Evolutionary conservation across 2,329 filamentous ascomycete species (phyloP), one percentile per base, ranked within the genome.

Genomic region (Cercospora janseana): DNA sequence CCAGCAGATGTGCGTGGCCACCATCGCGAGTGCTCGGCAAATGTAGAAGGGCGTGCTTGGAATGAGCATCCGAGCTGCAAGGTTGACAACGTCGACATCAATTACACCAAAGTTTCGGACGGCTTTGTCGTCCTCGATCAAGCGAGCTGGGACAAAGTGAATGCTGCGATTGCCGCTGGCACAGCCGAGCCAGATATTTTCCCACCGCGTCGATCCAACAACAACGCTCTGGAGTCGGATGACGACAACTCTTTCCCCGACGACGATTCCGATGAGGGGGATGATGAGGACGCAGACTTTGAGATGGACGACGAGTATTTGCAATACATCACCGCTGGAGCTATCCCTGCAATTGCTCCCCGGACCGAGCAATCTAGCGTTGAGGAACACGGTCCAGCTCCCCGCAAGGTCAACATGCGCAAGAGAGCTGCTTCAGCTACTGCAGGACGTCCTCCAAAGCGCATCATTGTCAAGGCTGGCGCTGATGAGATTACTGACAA

Each of bases 1-100:
- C 60, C 60, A 6, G 32, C 51, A 20, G 60, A 63, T 27, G 60
- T 64, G n/a, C 56, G 57, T 21, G 35, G 41, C 10, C 62, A 64
- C 28, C 59, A 62, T 20, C 38, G 38, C 20, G 55, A 56, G 6
- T 42, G 38, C 23, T 41, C 35, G 2, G 35, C 15, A 41, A 44
- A 20, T 52, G 54, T 35, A 31, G 34, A 10, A 27, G 34, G 46
- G 34, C 45, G 15, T 13, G 44, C 13, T 1, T 63, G 60, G 60
- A 50, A 63, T 46, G 50, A 46, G 6, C 54, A 63, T 42, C 52
- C 49, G 27, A 63, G 58, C 24, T 61, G 58, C 27, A 48, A 51
- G 41, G 44, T 58, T 9, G 51, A 44, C 6, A 54, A 61, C 32
- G 29, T 40, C 6, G 46, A 56, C 8, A 21, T 64, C 42, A 55